Conservation (phyloP, 257 asterid genomes). For the Coffea canephora region DNA sequence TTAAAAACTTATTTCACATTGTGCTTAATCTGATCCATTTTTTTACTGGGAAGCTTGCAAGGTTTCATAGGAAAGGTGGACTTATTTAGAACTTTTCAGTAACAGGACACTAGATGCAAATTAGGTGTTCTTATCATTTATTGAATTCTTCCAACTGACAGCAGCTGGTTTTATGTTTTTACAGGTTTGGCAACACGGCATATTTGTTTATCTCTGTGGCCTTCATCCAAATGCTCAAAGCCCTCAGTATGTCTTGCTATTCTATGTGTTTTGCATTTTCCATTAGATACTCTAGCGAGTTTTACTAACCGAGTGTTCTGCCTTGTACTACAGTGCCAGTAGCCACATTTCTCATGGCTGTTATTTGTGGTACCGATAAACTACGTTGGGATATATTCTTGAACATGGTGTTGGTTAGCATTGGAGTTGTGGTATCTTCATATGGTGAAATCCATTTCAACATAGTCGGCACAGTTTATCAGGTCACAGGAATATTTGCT, state of each 20-base stretch:
- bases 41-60: background rate
- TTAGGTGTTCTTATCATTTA: background rate
- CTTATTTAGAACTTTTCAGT: background rate
- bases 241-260: conserved; percentile 65
- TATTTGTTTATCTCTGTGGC: conserved; percentile 95
- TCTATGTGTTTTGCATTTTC: conserved; percentile 13
- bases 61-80: background rate
- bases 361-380: conserved; percentile 89
- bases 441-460: conserved; percentile 98
- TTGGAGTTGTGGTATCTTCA: conserved; percentile 92
- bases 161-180: conserved; percentile 15
- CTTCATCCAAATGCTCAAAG: conserved; percentile 99
- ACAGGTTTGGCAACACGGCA: conserved; percentile 99
- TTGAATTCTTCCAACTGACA: conserved; percentile 2
- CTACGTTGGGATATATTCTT: conserved; percentile 75
- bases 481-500: conserved; percentile 95
- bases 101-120: background rate
- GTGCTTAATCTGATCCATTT: background rate
- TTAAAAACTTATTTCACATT: background rate
- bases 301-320: conserved; percentile 28
- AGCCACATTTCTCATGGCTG: conserved; percentile 95
- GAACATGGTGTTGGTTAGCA: conserved; percentile 94
- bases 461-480: conserved; percentile 90
- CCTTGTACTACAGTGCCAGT: conserved; percentile 82
- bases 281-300: conserved; percentile 10